Conservation (phyloP, 2,329 filamentous ascomycete species). For the Fonsecaea multimorphosa region DNA sequence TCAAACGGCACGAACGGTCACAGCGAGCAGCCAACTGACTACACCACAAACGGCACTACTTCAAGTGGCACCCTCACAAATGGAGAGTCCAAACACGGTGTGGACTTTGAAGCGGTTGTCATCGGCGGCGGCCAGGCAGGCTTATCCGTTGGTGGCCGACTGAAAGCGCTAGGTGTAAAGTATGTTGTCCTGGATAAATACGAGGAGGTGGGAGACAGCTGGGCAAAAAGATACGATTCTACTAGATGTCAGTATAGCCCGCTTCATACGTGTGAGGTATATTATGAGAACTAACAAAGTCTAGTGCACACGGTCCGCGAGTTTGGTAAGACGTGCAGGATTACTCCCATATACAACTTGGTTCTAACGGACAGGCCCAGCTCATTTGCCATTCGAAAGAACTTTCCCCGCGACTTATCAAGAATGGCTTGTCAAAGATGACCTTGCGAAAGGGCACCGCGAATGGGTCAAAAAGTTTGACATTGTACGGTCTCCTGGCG, state of each 20-base stretch:
- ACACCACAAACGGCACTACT: background rate
- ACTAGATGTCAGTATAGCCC: conserved; percentile 43
- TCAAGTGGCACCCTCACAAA: conserved; percentile 3
- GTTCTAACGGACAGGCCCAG: conserved; percentile 45
- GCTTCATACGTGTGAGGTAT: conserved; percentile 38
- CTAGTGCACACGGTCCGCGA: conserved; percentile 31
- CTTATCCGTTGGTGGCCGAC: conserved; percentile 50
- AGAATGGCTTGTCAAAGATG: conserved; percentile 38
- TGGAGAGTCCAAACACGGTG: background rate
- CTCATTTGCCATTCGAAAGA: conserved; percentile 40
- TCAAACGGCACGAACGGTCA: too few relatives aligned
- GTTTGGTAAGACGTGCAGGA: conserved; percentile 45
- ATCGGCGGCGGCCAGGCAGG: conserved; percentile 54
- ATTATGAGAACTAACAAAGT: conserved; percentile 30
- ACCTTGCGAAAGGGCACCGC: conserved; percentile 32
- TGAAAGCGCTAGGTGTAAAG: conserved; percentile 51
- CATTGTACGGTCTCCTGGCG: conserved; percentile 42
- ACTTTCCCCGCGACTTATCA: conserved; percentile 38
- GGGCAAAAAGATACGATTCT: conserved; percentile 55
- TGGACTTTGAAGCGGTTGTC: conserved; percentile 42
- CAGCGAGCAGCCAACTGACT: too few relatives aligned
- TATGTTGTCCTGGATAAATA: conserved; percentile 55
- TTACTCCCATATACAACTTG: conserved; percentile 49
- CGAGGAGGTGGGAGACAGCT: conserved; percentile 53
- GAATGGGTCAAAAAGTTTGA: conserved; percentile 37